Evolutionary conservation across 192 early-diverging fungal species (phyloP), one percentile per base, ranked within the genome.

Genomic region (Umbelopsis ramanniana): DNA sequence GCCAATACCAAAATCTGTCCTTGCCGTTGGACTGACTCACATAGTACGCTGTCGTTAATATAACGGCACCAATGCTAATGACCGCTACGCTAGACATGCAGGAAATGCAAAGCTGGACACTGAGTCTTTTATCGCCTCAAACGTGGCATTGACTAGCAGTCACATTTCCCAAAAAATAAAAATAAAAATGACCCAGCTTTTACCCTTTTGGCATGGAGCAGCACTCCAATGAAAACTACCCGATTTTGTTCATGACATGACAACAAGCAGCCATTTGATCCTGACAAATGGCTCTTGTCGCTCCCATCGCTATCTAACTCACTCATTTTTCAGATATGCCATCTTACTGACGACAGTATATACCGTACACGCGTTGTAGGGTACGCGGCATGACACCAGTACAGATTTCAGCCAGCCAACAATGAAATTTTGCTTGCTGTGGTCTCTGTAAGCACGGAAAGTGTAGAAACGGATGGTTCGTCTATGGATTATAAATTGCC

Each of bases 1-100:
- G 15, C 57, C 57, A 63, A 19, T 37, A 63, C 57, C 57, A 63
- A 37, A 63, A 63, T 35, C 26, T 63, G 15, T 63, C 57, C 6
- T 29, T 63, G 33, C 35, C 57, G 17, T 6, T 26, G 8, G 12
- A 29, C 3, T 37, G 57, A 17, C 33, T 37, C 29, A 63, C 10
- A 63, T 63, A 63, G 33, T 63, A 63, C 2, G 57, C 57, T 29
- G 33, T 19, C 57, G 57, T 63, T 63, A 37, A 6, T 38, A 63
- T 11, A 12, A n/a, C 57, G 14, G 57, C 57, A 17, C 57, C 33
- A 19, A 63, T 7, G 26, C 57, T 63, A 37, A 37, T 17, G 12
- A 33, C 57, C 0, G 35, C 57, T 6, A 63, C 37, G n/a, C 57
- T 63, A 0, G 57, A 19, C 57, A 63, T 63, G 57, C 57, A 38